Evolutionary conservation across 1,139 yeast species (phyloP).

Genomic region (Kodamaea anthophila): DNA sequence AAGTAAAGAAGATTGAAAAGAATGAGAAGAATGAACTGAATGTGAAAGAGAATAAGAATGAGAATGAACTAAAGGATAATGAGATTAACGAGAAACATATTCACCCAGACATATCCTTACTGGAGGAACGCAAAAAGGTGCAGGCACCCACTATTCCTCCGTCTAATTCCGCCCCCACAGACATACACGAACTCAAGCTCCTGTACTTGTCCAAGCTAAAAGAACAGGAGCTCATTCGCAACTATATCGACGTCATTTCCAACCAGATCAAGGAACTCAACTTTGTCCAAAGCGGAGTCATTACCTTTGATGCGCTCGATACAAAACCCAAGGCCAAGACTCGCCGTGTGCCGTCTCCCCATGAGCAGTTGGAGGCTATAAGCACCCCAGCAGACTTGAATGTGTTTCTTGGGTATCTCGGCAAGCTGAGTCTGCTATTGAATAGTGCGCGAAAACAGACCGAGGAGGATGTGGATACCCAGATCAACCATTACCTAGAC

Average conservation of each 20-base stretch:
- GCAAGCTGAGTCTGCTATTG: conserved; percentile 26
- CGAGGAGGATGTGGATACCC: conserved; percentile 23
- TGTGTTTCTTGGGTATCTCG: conserved; percentile 35
- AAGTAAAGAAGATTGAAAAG: background rate
- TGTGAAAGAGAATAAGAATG: background rate
- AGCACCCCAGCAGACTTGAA: conserved; percentile 40
- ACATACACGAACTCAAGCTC: conserved; percentile 22
- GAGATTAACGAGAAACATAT: background rate
- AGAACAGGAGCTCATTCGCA: conserved; percentile 41
- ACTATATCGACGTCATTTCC: conserved; percentile 39
- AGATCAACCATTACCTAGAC: conserved; percentile 31
- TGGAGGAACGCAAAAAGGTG: conserved; percentile 6
- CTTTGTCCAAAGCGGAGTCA: conserved; percentile 43
- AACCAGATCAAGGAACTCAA: conserved; percentile 42
- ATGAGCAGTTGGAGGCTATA: conserved; percentile 37
- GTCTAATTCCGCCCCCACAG: conserved; percentile 6
- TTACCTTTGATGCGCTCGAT: conserved; percentile 37
- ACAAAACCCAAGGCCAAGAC: conserved; percentile 6
- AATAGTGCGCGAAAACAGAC: conserved; percentile 35
- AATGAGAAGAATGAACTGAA: background rate
- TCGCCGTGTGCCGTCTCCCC: conserved; percentile 2
- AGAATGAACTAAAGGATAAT: background rate
- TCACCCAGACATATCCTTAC: background rate
- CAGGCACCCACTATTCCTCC: conserved; percentile 4
- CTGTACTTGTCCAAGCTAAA: conserved; percentile 35